Base-by-base conservation (phyloP, 2,329 filamentous ascomycete species). In the Cephalotrichum gorgonifer region DNA sequence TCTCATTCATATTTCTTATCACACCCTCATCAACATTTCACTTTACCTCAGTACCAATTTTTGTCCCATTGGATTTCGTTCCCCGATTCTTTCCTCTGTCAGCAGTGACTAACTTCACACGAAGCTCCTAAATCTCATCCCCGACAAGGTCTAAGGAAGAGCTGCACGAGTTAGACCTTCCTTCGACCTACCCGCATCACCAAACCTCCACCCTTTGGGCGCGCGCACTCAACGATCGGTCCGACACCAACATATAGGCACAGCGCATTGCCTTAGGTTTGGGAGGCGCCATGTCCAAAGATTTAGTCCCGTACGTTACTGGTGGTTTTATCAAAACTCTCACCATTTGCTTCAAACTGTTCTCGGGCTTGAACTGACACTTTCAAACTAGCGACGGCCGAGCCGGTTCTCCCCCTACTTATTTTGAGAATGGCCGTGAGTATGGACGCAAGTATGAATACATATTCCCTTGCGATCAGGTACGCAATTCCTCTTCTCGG, bases 381-480 rank as follows among this genome's bases (percentile, higher is more conserved):
- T 20, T n/a, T 20, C 35, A 9, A 12, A 20, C n/a, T 20, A 39
- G 35, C 6, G 35, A 17, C 9, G 35, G 22, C n/a, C n/a, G n/a
- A n/a, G n/a, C 35, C n/a, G 17, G 35, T 39, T 20, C 35, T 9
- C 4, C 35, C 9, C 6, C 6, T 22, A 42, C 43, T 39, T 50
- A 35, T 31, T 22, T 5, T 7, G 25, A 50, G 35, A 43, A 50
- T 45, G 42, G 43, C 42, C 42, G 48, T 14, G 42, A 50, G 31
- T 50, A 50, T 50, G 48, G 48, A 22, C 35, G 35, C 17, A n/a
- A 44, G 11, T 50, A 44, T 17, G 48, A 50, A 22, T 50, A 50
- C 48, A 20, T 50, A 9, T 50, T 45, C 27, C 48, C 48, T 25
- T 20, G 20, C 25, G 48, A 50, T 43, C 42, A 50, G 48, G 48